phyloP scores from a whole-genome alignment of 257 asterid genomes.

The Gentiana macrophylla region DNA sequence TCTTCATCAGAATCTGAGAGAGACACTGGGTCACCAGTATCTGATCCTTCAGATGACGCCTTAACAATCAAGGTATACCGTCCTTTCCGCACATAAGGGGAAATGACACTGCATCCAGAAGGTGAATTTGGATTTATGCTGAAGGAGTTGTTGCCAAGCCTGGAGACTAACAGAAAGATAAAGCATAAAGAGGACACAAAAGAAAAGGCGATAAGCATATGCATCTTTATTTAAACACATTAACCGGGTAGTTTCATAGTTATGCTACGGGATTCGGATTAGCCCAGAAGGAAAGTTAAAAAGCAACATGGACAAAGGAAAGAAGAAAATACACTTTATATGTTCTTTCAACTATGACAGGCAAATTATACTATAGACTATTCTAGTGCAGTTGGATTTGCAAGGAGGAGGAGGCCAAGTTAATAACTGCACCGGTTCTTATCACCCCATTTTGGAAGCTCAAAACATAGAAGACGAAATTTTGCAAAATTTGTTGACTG shows the following conservation, averaged over 20 bases:
- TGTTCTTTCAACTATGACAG: not conserved
- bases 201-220: not conserved
- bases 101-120: constrained; percentile 25
- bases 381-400: no score
- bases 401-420: no score
- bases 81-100: no score
- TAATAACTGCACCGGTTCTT: no score
- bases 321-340: not conserved
- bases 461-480: no score
- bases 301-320: no score
- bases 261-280: not conserved
- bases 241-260: not conserved
- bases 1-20: constrained; percentile 37
- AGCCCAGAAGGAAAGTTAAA: no score
- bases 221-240: not conserved
- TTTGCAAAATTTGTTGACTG: no score
- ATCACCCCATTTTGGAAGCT: no score
- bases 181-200: no score
- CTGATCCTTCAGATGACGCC: constrained; percentile 43
- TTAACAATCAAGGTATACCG: constrained; percentile 32
- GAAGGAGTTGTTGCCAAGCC: constrained; percentile 28
- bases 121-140: constrained; percentile 23
- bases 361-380: no score
- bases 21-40: constrained; percentile 30
- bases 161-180: constrained; percentile 31